A percentile compares a stretch with the other conserved stretches of the same genome.
These are phyloP conservation scores for Ascochyta koolunga DNA, from an alignment of 2,329 filamentous ascomycete species.

Conservation along the genomic window DNA sequence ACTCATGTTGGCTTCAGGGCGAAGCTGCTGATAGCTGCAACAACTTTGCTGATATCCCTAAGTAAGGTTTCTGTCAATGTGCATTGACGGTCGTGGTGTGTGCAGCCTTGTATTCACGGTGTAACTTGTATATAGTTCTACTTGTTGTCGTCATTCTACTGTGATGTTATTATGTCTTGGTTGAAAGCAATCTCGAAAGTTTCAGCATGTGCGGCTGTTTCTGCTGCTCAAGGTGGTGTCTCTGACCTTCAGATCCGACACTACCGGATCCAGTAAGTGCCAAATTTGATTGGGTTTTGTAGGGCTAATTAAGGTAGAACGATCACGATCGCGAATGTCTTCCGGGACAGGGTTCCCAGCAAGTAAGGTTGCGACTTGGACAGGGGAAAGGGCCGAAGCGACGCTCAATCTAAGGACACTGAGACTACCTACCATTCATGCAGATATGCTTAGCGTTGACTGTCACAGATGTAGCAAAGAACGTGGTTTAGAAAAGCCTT, in stretches of 20 bases:
- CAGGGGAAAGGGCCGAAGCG: background rate
- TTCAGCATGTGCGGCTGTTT: constrained; percentile 5
- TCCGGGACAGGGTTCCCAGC: background rate
- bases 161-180: constrained; percentile 4
- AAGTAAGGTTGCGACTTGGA: background rate
- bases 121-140: background rate
- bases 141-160: background rate
- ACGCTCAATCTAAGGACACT: no score
- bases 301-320: background rate
- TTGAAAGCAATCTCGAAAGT: background rate
- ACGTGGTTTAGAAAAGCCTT: background rate
- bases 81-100: background rate
- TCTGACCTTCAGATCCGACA: constrained; percentile 7
- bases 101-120: background rate
- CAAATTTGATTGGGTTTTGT: background rate
- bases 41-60: background rate
- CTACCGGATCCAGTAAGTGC: constrained; percentile 4
- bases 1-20: constrained; percentile 21
- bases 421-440: background rate
- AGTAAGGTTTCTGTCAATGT: background rate
- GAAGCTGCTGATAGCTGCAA: background rate
- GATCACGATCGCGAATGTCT: background rate
- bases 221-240: constrained; percentile 13
- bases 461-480: background rate
- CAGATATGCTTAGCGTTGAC: background rate